phyloP scores from a whole-genome alignment of 192 early-diverging fungal species.

The Coemansia sp. region DNA sequence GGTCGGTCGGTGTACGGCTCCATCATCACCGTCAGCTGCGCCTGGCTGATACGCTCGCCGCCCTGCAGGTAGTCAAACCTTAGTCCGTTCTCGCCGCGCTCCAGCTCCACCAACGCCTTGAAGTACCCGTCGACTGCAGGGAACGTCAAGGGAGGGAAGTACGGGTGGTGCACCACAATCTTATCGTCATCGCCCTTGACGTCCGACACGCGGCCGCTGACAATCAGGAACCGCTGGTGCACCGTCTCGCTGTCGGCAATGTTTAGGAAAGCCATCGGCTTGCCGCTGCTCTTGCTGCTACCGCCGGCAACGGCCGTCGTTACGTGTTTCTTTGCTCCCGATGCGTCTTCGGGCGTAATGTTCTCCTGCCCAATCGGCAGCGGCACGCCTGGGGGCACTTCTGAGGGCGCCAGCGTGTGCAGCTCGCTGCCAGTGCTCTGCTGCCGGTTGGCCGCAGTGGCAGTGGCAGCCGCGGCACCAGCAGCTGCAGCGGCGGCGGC shows the following conservation, averaged over 20 bases:
- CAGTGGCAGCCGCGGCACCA: background rate
- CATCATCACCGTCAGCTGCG: slow-evolving; percentile 52
- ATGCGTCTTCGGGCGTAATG: slow-evolving; percentile 16
- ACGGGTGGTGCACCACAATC: slow-evolving; percentile 40
- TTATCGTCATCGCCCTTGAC: slow-evolving; percentile 26
- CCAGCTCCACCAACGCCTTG: slow-evolving; percentile 59
- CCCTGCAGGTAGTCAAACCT: slow-evolving; percentile 49
- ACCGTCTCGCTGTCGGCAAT: slow-evolving; percentile 40
- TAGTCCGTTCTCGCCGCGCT: slow-evolving; percentile 56
- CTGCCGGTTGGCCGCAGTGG: background rate
- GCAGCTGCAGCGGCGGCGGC: background rate
- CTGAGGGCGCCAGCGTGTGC: slow-evolving; percentile 2
- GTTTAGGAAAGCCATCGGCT: slow-evolving; percentile 37
- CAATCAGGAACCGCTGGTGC: slow-evolving; percentile 51
- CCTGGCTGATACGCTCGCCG: slow-evolving; percentile 9
- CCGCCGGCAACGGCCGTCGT: background rate
- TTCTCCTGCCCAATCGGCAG: slow-evolving; percentile 41
- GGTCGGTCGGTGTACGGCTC: slow-evolving; percentile 55
- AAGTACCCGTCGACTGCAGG: slow-evolving; percentile 58
- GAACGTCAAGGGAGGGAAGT: slow-evolving; percentile 55
- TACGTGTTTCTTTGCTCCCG: slow-evolving; percentile 13
- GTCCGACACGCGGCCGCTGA: slow-evolving; percentile 39
- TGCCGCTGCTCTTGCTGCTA: background rate
- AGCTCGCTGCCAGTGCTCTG: background rate
- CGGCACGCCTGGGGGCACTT: slow-evolving; percentile 28